Percentiles rank a stretch among this genome's conserved stretches.
Evolutionary conservation across 805 yeast genomes (phyloP).

Genomic region (Pichia membranifaciens): DNA sequence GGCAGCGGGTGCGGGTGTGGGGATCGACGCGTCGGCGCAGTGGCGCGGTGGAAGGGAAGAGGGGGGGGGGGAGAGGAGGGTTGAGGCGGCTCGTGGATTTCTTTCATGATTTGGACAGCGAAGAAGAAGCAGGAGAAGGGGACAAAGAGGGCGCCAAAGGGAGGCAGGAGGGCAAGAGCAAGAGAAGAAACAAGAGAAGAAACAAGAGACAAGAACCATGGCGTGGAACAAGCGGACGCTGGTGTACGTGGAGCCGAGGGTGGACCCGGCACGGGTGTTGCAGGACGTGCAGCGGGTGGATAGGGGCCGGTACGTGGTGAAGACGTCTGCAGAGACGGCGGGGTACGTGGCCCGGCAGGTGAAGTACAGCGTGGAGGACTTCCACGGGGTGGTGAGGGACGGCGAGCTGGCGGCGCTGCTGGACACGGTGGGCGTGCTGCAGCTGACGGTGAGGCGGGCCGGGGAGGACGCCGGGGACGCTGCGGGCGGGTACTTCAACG

Average conservation of each 20-base stretch:
- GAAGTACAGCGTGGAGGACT: not conserved
- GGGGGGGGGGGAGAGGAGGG: not conserved
- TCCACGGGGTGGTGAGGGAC: not conserved
- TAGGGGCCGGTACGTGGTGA: not conserved
- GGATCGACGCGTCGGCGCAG: slow-evolving; percentile 3
- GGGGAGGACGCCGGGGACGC: not conserved
- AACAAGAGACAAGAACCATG: too few relatives aligned
- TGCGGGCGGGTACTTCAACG: not conserved
- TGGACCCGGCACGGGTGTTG: not conserved
- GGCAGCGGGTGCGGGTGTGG: not conserved
- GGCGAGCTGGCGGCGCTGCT: not conserved
- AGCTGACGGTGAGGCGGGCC: not conserved
- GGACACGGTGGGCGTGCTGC: slow-evolving; percentile 1
- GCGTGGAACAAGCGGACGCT: not conserved
- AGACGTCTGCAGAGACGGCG: not conserved
- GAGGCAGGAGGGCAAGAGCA: not conserved
- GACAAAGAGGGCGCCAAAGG: not conserved
- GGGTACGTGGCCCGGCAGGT: slow-evolving; percentile 1
- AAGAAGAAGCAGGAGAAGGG: not conserved
- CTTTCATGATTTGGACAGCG: too few relatives aligned
- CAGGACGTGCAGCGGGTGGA: not conserved
- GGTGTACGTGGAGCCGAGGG: not conserved
- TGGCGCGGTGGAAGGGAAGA: not conserved
- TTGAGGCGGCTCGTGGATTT: not conserved
- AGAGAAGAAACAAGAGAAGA: not conserved